Base-by-base conservation (phyloP, 2,329 filamentous ascomycete genomes). In the Escovopsis sp. region DNA sequence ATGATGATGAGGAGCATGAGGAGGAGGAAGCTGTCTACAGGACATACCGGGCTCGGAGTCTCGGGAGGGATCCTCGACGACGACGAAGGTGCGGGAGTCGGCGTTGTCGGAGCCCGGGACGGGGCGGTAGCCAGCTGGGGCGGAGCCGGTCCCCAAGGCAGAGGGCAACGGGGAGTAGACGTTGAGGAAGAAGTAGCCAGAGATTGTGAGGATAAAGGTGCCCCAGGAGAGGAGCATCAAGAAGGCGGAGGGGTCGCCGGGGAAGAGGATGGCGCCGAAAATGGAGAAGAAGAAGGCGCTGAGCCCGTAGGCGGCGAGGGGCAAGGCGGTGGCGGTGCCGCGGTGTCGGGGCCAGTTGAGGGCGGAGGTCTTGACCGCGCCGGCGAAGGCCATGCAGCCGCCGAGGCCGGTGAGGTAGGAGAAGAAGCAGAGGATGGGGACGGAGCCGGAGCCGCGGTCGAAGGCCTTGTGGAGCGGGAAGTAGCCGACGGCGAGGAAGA, bases 221-320 rank as follows among this genome's bases (percentile, higher is more conserved):
- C 86, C 87, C 42, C 75, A 66, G 4, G 86, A 76, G 28, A 98
- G 66, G 19, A 96, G 62, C 43, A 88, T 64, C 38, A 98, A 66
- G 47, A 94, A 87, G 27, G 72, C 71, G 37, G 79, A 79, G 1
- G 86, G 90, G 48, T 92, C 76, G 27, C 85, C 84, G 3, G 84
- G 82, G 51, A 94, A 87, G 28, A 84, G 62, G 32, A 92, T 52
- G 14, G 75, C 73, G 16, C 85, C 83, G 25, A 92, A 59, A 3
- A 78, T 68, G 1, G 90, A 88, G 61, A 94, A 98, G 63, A 96
- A 93, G 60, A 98, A 90, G 36, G 90, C 90, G 53, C 87, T 94
- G 38, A 98, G 62, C 3, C 90, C 90, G 52, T 96, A 96, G 3
- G 84, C 87, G 38, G 90, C 84, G 37, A 96, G 60, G 5, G 90